Evolutionary conservation across 2,329 filamentous ascomycete species (phyloP).

Genomic region (Ciborinia camelliae): DNA sequence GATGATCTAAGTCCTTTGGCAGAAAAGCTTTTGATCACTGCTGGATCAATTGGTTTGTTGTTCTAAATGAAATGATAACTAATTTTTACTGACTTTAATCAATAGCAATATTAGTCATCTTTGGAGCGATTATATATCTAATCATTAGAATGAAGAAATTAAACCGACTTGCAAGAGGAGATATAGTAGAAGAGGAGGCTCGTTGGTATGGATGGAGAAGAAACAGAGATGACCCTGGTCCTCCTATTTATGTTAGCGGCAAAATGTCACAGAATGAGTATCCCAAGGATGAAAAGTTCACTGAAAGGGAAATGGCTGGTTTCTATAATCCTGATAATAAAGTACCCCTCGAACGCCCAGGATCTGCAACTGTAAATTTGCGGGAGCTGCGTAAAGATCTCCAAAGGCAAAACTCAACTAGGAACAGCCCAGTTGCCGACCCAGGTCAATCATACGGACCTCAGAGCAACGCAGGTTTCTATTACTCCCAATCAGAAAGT

Average conservation of each 20-base stretch:
- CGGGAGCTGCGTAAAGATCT: slow-evolving; percentile 11
- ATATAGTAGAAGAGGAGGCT: slow-evolving; percentile 24
- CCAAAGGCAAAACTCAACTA: slow-evolving; percentile 10
- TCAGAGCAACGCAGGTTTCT: not conserved
- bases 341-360: slow-evolving; percentile 9
- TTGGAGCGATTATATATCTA: slow-evolving; percentile 30
- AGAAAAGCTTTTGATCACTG: slow-evolving; percentile 33
- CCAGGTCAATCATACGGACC: slow-evolving; percentile 3
- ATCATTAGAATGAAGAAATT: slow-evolving; percentile 29
- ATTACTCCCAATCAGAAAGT: slow-evolving; percentile 17
- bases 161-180: slow-evolving; percentile 28
- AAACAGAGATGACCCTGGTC: slow-evolving; percentile 17
- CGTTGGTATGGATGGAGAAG: slow-evolving; percentile 33
- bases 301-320: slow-evolving; percentile 9
- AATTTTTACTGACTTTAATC: not conserved
- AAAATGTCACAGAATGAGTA: slow-evolving; percentile 7
- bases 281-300: slow-evolving; percentile 11
- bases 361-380: slow-evolving; percentile 6
- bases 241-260: slow-evolving; percentile 13
- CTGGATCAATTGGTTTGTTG: slow-evolving; percentile 33
- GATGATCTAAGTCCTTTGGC: slow-evolving; percentile 26
- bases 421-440: slow-evolving; percentile 4
- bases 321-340: slow-evolving; percentile 1
- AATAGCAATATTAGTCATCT: slow-evolving; percentile 35
- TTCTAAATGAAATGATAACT: not conserved